These are phyloP conservation scores for Cryptococcus sp. DNA, from an alignment of 1,284 basidiomycete genomes.

Conservation along the genomic window DNA sequence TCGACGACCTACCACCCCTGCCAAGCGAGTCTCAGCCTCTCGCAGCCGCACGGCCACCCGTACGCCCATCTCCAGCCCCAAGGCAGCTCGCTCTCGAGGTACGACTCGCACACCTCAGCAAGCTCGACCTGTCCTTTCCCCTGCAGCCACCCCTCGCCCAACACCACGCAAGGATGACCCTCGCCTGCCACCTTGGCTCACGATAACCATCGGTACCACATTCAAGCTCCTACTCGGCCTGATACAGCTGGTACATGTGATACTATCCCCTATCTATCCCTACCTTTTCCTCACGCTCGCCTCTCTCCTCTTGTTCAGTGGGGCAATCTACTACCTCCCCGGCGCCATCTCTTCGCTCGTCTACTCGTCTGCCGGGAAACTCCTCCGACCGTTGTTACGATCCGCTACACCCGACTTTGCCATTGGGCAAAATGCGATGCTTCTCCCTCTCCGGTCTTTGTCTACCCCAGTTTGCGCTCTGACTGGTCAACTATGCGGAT, in stretches of 20 bases:
- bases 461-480: conserved; percentile 35
- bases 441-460: conserved; percentile 19
- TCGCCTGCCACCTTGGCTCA: too few relatives aligned
- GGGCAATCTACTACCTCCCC: conserved; percentile 16
- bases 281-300: conserved; percentile 3
- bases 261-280: conserved; percentile 5
- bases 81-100: too few relatives aligned
- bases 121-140: too few relatives aligned
- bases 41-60: too few relatives aligned
- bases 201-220: background rate
- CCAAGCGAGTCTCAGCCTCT: too few relatives aligned
- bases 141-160: background rate
- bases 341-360: conserved; percentile 16
- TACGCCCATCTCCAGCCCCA: too few relatives aligned
- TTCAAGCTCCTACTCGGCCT: conserved; percentile 1
- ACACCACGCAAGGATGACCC: too few relatives aligned
- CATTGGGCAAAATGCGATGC: conserved; percentile 1
- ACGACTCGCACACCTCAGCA: too few relatives aligned
- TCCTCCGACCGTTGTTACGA: conserved; percentile 8
- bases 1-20: too few relatives aligned
- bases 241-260: conserved; percentile 2
- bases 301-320: background rate
- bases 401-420: too few relatives aligned
- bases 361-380: conserved; percentile 6
- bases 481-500: conserved; percentile 20